Conservation (phyloP, 768 basidiomycete species). For the Rhizopogon salebrosus region DNA sequence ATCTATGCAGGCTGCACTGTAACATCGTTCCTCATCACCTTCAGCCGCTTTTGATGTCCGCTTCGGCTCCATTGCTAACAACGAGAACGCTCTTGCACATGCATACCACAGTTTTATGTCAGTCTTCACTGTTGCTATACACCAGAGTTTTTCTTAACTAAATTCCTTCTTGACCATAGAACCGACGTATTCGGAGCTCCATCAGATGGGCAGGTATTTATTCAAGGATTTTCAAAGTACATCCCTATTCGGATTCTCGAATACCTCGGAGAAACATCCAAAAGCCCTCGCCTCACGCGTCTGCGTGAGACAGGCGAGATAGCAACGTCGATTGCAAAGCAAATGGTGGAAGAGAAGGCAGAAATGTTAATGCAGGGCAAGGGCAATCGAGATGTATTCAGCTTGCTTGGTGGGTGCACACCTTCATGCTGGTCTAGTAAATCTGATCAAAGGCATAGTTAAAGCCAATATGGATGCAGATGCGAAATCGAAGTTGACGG, state of each 20-base stretch:
- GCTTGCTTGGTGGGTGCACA: slow-evolving; percentile 34
- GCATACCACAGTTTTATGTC: slow-evolving; percentile 1
- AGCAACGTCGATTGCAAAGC: slow-evolving; percentile 2
- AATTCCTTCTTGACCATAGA: not conserved
- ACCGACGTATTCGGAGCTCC: slow-evolving; percentile 6
- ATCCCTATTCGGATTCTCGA: slow-evolving; percentile 28
- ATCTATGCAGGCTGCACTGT: not conserved
- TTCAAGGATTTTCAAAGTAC: slow-evolving; percentile 25
- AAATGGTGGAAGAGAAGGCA: slow-evolving; percentile 10
- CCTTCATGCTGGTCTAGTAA: not conserved
- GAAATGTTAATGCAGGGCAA: slow-evolving; percentile 3
- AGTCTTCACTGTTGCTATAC: not conserved
- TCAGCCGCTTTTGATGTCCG: too few species aligned
- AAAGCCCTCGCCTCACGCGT: slow-evolving; percentile 11
- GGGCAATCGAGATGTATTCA: slow-evolving; percentile 9
- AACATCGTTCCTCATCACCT: not conserved
- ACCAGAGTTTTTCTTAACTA: not conserved
- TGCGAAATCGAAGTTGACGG: slow-evolving; percentile 18
- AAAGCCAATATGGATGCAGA: slow-evolving; percentile 25
- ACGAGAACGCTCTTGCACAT: slow-evolving; percentile 3
- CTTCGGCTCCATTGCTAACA: too few species aligned
- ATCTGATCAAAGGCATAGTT: too few species aligned
- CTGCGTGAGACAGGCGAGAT: not conserved
- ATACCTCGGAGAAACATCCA: slow-evolving; percentile 25
- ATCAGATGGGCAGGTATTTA: slow-evolving; percentile 18